Conservation (phyloP, 148 eudicot species). For the Silene conica region DNA sequence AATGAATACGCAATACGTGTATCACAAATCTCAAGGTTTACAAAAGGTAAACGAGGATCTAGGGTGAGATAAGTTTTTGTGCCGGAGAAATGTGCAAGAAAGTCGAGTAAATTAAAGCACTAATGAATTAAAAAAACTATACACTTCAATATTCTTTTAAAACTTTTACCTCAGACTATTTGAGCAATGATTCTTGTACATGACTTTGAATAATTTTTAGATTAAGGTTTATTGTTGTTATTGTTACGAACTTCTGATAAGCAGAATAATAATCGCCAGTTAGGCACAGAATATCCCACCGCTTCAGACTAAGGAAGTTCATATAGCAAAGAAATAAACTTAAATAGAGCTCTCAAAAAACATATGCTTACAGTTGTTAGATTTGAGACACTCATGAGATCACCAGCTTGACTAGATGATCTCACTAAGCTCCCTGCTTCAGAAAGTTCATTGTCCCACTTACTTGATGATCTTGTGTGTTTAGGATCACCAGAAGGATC, state of each 20-base stretch:
- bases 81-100: background rate
- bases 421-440: conserved; percentile 58
- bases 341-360: background rate
- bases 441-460: conserved; percentile 62
- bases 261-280: background rate
- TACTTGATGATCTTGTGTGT: conserved; percentile 62
- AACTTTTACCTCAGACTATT: background rate
- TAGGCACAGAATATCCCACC: background rate
- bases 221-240: no score
- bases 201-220: background rate
- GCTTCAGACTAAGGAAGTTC: background rate
- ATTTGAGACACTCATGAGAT: conserved; percentile 44
- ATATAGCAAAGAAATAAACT: background rate
- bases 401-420: conserved; percentile 69
- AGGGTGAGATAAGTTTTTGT: background rate
- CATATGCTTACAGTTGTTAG: conserved; percentile 43
- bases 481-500: conserved; percentile 44
- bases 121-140: background rate
- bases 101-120: background rate
- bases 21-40: background rate
- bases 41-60: background rate
- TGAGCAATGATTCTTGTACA: background rate
- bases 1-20: background rate
- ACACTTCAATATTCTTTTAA: background rate
- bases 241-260: no score